phyloP scores from a whole-genome alignment of 495 filamentous ascomycete genomes.

The Podospora pseudopauciseta region DNA sequence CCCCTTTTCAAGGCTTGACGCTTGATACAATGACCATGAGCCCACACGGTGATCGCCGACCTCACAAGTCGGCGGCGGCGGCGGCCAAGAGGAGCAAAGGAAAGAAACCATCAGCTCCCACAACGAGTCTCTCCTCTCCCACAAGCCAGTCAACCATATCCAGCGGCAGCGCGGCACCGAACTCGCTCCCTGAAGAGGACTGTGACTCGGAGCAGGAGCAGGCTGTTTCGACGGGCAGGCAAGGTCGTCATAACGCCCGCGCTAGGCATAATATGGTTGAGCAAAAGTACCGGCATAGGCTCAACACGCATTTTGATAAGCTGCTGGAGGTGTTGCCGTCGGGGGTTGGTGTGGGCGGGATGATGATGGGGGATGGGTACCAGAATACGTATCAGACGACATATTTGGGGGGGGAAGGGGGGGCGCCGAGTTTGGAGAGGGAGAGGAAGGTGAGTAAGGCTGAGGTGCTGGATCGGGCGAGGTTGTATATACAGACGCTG shows the following conservation, averaged over 20 bases:
- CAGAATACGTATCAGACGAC: too few species aligned
- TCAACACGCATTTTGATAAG: constrained; percentile 27
- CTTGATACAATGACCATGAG: background rate
- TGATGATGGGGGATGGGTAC: background rate
- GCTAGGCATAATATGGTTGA: constrained; percentile 30
- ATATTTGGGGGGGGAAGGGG: background rate
- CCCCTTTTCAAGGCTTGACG: background rate
- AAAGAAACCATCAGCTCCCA: background rate
- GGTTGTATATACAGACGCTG: constrained; percentile 25
- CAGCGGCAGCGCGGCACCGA: background rate
- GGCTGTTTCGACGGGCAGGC: background rate
- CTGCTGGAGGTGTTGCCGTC: constrained; percentile 21
- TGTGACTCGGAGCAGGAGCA: background rate
- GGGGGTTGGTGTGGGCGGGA: background rate
- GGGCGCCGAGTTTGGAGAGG: background rate
- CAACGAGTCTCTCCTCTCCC: background rate
- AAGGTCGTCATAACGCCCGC: background rate
- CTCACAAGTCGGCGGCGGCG: background rate
- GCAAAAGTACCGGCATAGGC: constrained; percentile 28
- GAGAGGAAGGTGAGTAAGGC: constrained; percentile 29
- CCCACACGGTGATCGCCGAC: background rate
- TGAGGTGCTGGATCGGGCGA: constrained; percentile 33
- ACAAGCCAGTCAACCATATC: background rate
- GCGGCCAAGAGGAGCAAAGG: background rate
- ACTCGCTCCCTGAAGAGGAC: background rate